Evolutionary conservation across 1,284 basidiomycete species (phyloP).

Genomic region (Trametes versicolor): DNA sequence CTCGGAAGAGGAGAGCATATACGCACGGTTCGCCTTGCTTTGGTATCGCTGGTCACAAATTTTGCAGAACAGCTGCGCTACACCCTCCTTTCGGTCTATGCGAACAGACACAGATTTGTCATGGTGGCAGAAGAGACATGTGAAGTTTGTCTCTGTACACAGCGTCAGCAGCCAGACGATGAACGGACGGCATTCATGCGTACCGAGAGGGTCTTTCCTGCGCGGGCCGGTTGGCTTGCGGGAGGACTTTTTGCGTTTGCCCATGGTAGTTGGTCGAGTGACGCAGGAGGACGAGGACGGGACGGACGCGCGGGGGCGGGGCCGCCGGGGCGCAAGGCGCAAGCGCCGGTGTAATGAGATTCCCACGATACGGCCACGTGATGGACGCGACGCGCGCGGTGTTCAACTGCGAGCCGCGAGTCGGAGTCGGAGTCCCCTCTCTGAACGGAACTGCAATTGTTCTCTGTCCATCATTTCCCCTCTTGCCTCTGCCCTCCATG

Average conservation of each 20-base stretch:
- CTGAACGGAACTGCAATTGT: constrained; percentile 16
- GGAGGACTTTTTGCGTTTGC: constrained; percentile 89
- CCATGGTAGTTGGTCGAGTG: constrained; percentile 56
- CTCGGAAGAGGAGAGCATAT: constrained; percentile 30
- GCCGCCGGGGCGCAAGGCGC: background rate
- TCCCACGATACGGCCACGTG: constrained; percentile 41
- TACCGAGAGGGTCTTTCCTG: constrained; percentile 77
- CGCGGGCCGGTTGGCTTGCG: constrained; percentile 69
- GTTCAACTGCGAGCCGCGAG: constrained; percentile 16
- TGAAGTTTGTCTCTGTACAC: constrained; percentile 75
- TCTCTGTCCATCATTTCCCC: constrained; percentile 14
- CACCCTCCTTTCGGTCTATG: constrained; percentile 84
- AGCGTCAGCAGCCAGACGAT: background rate
- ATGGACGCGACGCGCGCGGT: constrained; percentile 39
- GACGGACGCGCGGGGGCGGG: background rate
- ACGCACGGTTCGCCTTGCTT: constrained; percentile 86
- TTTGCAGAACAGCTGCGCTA: constrained; percentile 80
- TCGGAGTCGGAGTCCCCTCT: constrained; percentile 1
- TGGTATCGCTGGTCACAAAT: constrained; percentile 86
- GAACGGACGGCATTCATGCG: constrained; percentile 32
- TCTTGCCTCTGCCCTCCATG: constrained; percentile 47
- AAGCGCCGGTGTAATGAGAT: constrained; percentile 3
- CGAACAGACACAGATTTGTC: constrained; percentile 90
- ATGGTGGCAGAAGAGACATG: constrained; percentile 92
- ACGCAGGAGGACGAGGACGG: background rate